Conservation (phyloP, 768 basidiomycete genomes). For the Rhodocollybia butyracea region DNA sequence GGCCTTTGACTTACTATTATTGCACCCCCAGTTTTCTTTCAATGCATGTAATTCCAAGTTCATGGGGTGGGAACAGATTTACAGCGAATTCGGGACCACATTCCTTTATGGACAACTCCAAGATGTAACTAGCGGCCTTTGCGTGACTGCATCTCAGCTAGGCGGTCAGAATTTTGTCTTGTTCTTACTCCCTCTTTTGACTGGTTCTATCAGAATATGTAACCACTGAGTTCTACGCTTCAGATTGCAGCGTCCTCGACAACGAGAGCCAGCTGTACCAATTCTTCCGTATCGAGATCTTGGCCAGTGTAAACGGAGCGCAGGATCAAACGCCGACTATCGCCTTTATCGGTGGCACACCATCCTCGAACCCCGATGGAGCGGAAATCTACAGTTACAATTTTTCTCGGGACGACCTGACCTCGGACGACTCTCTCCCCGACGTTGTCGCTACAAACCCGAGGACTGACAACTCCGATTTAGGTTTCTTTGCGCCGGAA, state of each 20-base stretch:
- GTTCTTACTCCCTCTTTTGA: background rate
- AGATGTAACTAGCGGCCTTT: background rate
- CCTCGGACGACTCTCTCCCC: background rate
- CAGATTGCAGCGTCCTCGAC: constrained; percentile 1
- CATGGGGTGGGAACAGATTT: background rate
- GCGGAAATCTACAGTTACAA: background rate
- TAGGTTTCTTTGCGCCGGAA: background rate
- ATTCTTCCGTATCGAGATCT: constrained; percentile 1
- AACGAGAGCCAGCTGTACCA: background rate
- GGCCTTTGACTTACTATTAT: background rate
- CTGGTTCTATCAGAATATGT: background rate
- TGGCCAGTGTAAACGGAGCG: background rate
- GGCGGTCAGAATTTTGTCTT: background rate
- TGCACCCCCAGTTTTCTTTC: background rate
- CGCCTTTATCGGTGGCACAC: background rate
- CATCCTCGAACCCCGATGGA: background rate
- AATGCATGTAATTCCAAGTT: background rate
- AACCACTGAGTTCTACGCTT: background rate
- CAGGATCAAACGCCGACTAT: background rate
- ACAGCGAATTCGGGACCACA: background rate
- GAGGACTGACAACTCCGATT: background rate
- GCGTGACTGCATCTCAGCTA: constrained; percentile 1
- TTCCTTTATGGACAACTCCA: constrained; percentile 3
- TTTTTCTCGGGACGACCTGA: background rate
- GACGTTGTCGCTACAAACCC: background rate